Conservation (phyloP, 441 rosid species). For the Aleurites moluccanus region DNA sequence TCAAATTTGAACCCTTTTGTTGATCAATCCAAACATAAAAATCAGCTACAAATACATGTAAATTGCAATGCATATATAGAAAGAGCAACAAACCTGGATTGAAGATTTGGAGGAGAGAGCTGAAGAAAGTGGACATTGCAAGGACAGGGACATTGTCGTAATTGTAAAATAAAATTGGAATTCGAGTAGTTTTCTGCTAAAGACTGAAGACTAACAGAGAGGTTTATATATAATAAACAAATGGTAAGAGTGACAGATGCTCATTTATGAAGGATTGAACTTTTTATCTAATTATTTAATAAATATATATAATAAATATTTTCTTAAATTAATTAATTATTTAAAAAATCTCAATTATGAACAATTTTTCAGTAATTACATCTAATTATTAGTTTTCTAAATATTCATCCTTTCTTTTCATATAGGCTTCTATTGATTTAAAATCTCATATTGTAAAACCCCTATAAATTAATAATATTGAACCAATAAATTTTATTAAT, state of each 20-base stretch:
- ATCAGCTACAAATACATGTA: neutral
- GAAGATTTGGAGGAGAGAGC: conserved; percentile 51
- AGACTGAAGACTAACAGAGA: neutral
- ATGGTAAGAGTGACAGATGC: neutral
- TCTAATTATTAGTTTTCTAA: no score
- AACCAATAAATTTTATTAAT: no score
- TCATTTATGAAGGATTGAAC: neutral
- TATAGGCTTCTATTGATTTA: no score
- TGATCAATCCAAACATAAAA: neutral
- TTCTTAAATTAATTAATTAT: no score
- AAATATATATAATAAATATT: no score
- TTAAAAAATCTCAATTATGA: no score
- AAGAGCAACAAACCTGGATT: conserved; percentile 34
- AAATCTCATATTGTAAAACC: no score
- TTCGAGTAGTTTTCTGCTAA: neutral
- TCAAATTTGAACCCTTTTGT: conserved; percentile 35
- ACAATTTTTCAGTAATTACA: no score
- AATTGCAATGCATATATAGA: neutral
- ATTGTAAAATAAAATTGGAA: neutral
- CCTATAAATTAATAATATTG: no score
- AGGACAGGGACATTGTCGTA: conserved; percentile 55
- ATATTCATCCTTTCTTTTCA: no score
- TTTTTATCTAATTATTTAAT: neutral
- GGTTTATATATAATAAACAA: neutral
- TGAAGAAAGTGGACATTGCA: conserved; percentile 77